These are phyloP conservation scores for Fermentozyma sake DNA, from an alignment of 1,139 yeast species.

Conservation along the genomic window DNA sequence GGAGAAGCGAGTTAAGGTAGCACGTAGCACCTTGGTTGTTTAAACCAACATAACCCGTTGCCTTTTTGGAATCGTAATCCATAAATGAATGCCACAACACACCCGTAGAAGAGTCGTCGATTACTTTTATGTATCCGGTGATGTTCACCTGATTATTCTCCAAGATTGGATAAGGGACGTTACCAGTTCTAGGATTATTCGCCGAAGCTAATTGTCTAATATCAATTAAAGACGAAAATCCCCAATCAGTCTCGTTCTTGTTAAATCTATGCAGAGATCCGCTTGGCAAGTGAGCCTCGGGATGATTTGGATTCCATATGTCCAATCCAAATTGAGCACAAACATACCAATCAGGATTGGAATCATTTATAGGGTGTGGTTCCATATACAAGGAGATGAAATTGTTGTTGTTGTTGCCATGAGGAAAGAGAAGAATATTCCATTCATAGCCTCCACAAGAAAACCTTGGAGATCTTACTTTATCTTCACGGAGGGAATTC, in stretches of 20 bases:
- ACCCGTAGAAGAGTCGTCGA: conserved; percentile 86
- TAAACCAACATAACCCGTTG: conserved; percentile 88
- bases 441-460: conserved; percentile 68
- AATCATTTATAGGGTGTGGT: conserved; percentile 43
- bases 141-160: conserved; percentile 60
- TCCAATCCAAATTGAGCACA: conserved; percentile 91
- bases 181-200: conserved; percentile 11
- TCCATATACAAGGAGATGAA: conserved; percentile 61
- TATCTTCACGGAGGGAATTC: conserved; percentile 45
- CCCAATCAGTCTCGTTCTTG: conserved; percentile 87
- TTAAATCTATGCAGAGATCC: conserved; percentile 80
- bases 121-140: conserved; percentile 70
- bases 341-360: conserved; percentile 60
- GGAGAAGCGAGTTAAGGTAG: conserved; percentile 84
- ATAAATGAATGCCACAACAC: conserved; percentile 86
- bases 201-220: conserved; percentile 41
- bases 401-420: conserved; percentile 53
- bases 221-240: conserved; percentile 76
- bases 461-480: conserved; percentile 51
- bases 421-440: conserved; percentile 75
- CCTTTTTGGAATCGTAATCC: conserved; percentile 82
- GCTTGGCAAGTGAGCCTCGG: conserved; percentile 55
- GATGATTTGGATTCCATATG: conserved; percentile 76
- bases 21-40: conserved; percentile 98
- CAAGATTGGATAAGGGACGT: conserved; percentile 36